Evolutionary conservation across 805 yeast genomes (phyloP), one percentile per base, ranked within the genome.

Genomic region (Spathaspora girioi): DNA sequence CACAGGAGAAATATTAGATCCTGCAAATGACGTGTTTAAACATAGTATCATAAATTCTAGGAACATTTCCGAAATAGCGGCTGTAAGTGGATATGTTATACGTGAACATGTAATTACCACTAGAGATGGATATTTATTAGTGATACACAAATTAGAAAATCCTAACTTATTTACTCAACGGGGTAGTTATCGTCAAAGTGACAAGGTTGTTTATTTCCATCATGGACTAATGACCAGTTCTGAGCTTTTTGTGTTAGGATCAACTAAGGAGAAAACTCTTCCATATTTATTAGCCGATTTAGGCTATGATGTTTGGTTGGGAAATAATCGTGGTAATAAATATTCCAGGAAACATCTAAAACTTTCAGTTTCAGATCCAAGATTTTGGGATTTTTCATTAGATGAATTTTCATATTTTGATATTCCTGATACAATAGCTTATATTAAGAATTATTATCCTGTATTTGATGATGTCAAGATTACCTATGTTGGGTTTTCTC

Each of bases 181-280:
- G 3, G 8, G 40, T 15, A 6, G 12, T 32, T 20, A 32, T 7
- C 11, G 12, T 10, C 11, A 11, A 17, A 27, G 26, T 27, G 43
- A 43, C 14, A 54, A 55, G 40, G 54, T 67, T 7, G 70, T 58
- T n/a, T 67, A 66, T 54, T 66, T 67, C 49, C 71, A 67, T 50
- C 71, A 67, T 50, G 71, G 71, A 1, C 54, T 67, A 18, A 50
- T 65, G 41, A 67, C 71, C 14, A 62, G 64, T 54, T 65, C 69
- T 2, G 71, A 67, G 49, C 75, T 88, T 14, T 67, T 65, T 48
- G 56, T 67, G 7, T 49, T 64, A 38, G 71, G 71, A 0, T 47
- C 58, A 1, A 48, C 49, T 11, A 57, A 59, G 44, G 53, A 64
- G 26, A 61, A 61, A 49, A 62, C 56, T 46, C 54, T 67, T 26